Conservation (phyloP, 257 asterid species). For the Solanum piurae region DNA sequence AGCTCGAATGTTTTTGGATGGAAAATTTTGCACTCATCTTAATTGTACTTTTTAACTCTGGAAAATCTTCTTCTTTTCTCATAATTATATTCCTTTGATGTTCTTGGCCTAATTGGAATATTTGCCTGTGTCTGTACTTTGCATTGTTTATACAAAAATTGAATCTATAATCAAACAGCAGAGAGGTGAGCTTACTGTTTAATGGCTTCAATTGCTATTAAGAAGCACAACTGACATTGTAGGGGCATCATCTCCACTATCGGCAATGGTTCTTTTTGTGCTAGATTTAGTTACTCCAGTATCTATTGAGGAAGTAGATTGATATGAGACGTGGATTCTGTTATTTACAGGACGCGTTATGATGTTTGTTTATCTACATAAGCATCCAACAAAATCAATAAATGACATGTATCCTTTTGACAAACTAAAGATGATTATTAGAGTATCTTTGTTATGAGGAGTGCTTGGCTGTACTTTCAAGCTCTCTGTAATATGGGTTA, state of each 20-base stretch:
- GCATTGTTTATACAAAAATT: background rate
- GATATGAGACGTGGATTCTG: background rate
- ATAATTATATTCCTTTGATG: background rate
- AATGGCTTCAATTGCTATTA: background rate
- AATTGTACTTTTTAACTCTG: background rate
- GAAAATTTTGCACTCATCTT: background rate
- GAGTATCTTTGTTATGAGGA: background rate
- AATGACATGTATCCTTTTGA: background rate
- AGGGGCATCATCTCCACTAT: background rate
- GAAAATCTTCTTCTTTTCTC: background rate
- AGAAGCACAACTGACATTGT: background rate
- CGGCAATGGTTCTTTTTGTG: background rate
- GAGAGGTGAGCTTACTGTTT: background rate
- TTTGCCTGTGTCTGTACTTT: background rate
- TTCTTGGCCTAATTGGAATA: background rate
- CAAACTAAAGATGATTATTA: background rate
- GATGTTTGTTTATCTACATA: background rate
- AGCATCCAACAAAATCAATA: background rate
- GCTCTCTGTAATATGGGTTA: background rate
- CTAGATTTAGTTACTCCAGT: background rate
- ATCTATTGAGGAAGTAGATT: background rate
- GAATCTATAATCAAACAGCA: background rate
- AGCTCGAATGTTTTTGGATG: background rate
- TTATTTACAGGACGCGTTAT: background rate
- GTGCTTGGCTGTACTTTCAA: background rate